Evolutionary conservation across 371 early-diverging fungal species (phyloP), one percentile per base, ranked within the genome.

Genomic region (Haplosporangium sp.): DNA sequence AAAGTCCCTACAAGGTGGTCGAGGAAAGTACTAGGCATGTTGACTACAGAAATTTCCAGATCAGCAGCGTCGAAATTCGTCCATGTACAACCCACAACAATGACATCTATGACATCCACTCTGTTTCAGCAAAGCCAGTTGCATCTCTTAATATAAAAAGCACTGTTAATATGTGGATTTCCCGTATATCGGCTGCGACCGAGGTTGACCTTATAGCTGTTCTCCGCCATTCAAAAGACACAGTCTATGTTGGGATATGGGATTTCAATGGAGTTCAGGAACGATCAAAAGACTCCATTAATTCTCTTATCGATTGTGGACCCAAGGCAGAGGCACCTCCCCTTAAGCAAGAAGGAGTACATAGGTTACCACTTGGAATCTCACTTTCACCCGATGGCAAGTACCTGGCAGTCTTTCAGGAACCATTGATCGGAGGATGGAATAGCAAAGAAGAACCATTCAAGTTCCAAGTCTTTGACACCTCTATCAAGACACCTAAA

Each of bases 341-440:
- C 1, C 17, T 17, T 13, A 48, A 13, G 17, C 48, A 48, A n/a
- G 5, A 15, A 9, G 17, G 17, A 13, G 5, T 48, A 17, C 48
- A 48, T 5, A n/a, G 5, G 48, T n/a, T 55, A 1, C 27, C 55
- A 7, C 27, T 78, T 0, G 79, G 79, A 6, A 57, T 78, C 8
- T 52, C 71, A 2, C 56, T 78, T 9, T 78, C 79, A 3, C 20
- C 70, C 0, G 11, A 19, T 19, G 79, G 79, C 20, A 67, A 74
- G 2, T 71, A 70, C 17, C 13, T 78, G 1, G 71, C 74, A 1
- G 19, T 78, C n/a, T 78, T 67, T 35, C 71, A 78, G 50, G 79
- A 78, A 56, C 79, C 79, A 2, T 62, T 40, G 47, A 67, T 78
- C 4, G 79, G 79, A 40, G 47, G 74, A 3, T 78, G 79, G 79